phyloP scores from a whole-genome alignment of 768 basidiomycete genomes.

The Asterophora lycoperdoides region DNA sequence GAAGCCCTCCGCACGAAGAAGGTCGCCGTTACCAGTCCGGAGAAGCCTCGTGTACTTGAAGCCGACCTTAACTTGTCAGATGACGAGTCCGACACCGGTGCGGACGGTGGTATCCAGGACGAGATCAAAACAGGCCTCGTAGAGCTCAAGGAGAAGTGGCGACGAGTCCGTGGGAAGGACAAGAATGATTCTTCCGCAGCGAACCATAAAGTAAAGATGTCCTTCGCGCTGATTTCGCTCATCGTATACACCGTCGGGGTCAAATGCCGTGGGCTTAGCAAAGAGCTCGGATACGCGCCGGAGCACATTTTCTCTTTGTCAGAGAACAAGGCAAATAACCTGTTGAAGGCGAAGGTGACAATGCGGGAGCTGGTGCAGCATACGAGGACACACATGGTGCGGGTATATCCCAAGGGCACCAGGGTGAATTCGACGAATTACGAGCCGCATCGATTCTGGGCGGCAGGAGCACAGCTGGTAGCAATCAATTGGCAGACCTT shows the following conservation, averaged over 20 bases:
- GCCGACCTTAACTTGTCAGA: slow-evolving; percentile 20
- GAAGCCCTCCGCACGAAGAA: slow-evolving; percentile 47
- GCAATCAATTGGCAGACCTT: slow-evolving; percentile 98
- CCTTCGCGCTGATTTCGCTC: slow-evolving; percentile 62
- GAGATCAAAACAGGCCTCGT: slow-evolving; percentile 17
- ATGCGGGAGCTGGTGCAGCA: slow-evolving; percentile 81
- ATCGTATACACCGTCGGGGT: slow-evolving; percentile 95
- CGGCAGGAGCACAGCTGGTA: slow-evolving; percentile 81
- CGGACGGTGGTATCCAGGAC: neutral
- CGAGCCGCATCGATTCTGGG: slow-evolving; percentile 87
- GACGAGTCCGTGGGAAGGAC: slow-evolving; percentile 19
- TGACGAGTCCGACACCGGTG: slow-evolving; percentile 16
- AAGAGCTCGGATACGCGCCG: slow-evolving; percentile 77
- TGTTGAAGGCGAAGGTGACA: slow-evolving; percentile 52
- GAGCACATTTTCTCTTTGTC: slow-evolving; percentile 94
- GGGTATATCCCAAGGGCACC: slow-evolving; percentile 83
- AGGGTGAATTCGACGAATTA: slow-evolving; percentile 84
- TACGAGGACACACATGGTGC: slow-evolving; percentile 73
- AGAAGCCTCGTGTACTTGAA: slow-evolving; percentile 17
- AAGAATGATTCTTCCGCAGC: neutral
- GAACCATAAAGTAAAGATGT: slow-evolving; percentile 63
- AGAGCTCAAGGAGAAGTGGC: slow-evolving; percentile 24
- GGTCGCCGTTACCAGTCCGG: neutral
- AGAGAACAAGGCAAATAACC: slow-evolving; percentile 73
- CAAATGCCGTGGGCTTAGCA: slow-evolving; percentile 88